Conservation (phyloP, 768 basidiomycete species). For the Agrocybe chaxingu region DNA sequence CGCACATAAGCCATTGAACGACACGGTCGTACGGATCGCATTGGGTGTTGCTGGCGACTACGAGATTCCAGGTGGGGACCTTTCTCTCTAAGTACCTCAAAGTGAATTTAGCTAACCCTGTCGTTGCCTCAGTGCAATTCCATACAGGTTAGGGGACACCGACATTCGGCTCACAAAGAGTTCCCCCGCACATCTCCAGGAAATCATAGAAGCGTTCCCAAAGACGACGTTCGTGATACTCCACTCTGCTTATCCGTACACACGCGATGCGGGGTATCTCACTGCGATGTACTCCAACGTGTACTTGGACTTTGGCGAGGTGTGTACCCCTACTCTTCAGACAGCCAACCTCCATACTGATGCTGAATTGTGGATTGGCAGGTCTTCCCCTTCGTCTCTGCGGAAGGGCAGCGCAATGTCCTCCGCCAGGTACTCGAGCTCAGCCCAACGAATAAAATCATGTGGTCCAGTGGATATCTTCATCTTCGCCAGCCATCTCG, state of each 20-base stretch:
- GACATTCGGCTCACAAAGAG: conserved; percentile 58
- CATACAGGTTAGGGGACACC: conserved; percentile 77
- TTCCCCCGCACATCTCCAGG: conserved; percentile 66
- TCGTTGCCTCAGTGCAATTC: conserved; percentile 62
- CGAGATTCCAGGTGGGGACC: conserved; percentile 56
- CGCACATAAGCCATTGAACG: conserved; percentile 61
- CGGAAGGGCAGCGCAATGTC: conserved; percentile 56
- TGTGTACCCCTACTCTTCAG: conserved; percentile 14
- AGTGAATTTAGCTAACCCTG: background rate
- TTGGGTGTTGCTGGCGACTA: conserved; percentile 49
- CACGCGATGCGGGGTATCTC: conserved; percentile 75
- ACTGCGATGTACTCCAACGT: conserved; percentile 71
- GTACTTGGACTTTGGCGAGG: conserved; percentile 77
- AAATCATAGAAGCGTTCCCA: conserved; percentile 62
- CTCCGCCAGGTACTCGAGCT: conserved; percentile 67
- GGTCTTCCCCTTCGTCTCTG: conserved; percentile 68
- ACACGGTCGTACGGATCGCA: conserved; percentile 55
- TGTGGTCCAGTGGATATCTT: conserved; percentile 71
- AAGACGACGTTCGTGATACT: conserved; percentile 62
- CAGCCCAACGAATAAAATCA: conserved; percentile 71
- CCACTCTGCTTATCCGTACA: conserved; percentile 77
- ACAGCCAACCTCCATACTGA: background rate
- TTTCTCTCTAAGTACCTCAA: background rate
- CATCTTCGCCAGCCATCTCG: background rate
- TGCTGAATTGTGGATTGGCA: conserved; percentile 12